A percentile compares a stretch with the other conserved stretches of the same genome.
Evolutionary conservation across 2,329 filamentous ascomycete species (phyloP).

Genomic region (Microsporum ferrugineum): DNA sequence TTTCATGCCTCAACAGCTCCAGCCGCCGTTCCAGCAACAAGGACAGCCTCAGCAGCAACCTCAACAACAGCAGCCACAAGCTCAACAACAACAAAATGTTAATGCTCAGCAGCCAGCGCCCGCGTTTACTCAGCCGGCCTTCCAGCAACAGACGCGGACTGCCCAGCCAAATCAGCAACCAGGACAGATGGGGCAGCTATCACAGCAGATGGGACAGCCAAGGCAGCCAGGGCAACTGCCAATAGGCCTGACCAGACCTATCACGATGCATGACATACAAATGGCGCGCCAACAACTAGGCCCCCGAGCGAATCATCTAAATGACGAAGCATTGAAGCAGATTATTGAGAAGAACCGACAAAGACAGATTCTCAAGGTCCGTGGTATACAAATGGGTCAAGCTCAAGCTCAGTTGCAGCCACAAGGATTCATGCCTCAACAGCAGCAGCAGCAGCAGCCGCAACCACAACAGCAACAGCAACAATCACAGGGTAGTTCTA

Average conservation of each 20-base stretch:
- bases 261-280: constrained; percentile 28
- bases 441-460: constrained; percentile 16
- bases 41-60: constrained; percentile 6
- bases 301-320: constrained; percentile 23
- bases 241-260: constrained; percentile 20
- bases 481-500: constrained; percentile 9
- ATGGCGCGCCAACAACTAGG: constrained; percentile 28
- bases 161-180: background rate
- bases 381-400: constrained; percentile 20
- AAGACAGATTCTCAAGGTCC: constrained; percentile 22
- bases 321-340: constrained; percentile 35
- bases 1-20: constrained; percentile 15
- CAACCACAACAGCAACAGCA: constrained; percentile 13
- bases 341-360: constrained; percentile 27
- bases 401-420: constrained; percentile 20
- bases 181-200: background rate
- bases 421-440: constrained; percentile 13
- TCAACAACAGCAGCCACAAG: background rate
- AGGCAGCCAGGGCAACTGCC: background rate
- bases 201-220: background rate
- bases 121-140: background rate
- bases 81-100: constrained; percentile 3
- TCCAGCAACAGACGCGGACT: background rate
- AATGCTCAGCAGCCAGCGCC: constrained; percentile 11
- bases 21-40: background rate